Conservation (phyloP, 192 early-diverging fungal genomes). For the Coemansia furcata region DNA sequence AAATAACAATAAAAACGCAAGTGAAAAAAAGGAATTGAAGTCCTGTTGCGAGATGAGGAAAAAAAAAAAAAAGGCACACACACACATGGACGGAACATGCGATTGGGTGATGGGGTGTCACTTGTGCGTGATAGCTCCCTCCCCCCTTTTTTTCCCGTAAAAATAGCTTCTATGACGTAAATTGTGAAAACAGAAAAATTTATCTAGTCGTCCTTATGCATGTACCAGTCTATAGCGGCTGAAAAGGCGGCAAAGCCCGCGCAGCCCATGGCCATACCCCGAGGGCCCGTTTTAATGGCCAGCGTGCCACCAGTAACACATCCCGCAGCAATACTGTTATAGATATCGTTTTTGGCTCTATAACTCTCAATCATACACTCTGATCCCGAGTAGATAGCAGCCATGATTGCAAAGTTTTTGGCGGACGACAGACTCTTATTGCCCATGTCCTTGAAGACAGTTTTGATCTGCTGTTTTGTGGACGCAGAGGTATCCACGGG, state of each 20-base stretch:
- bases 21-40: not conserved
- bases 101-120: not conserved
- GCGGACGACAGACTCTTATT: constrained; percentile 74
- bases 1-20: not conserved
- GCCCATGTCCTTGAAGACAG: constrained; percentile 88
- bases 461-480: constrained; percentile 83
- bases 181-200: not conserved
- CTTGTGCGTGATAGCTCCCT: not conserved
- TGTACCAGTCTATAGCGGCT: constrained; percentile 86
- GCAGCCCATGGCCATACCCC: constrained; percentile 76
- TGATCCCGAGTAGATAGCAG: constrained; percentile 85
- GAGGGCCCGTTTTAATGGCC: constrained; percentile 71
- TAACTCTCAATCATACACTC: constrained; percentile 97
- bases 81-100: not conserved
- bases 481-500: constrained; percentile 64
- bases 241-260: constrained; percentile 94
- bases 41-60: not conserved
- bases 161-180: not conserved
- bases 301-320: constrained; percentile 90
- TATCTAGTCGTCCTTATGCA: constrained; percentile 58
- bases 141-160: not conserved
- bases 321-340: constrained; percentile 85
- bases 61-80: not conserved
- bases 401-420: constrained; percentile 92
- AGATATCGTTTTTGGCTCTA: constrained; percentile 92